phyloP scores from a whole-genome alignment of 257 asterid genomes.

The Capsicum pubescens region DNA sequence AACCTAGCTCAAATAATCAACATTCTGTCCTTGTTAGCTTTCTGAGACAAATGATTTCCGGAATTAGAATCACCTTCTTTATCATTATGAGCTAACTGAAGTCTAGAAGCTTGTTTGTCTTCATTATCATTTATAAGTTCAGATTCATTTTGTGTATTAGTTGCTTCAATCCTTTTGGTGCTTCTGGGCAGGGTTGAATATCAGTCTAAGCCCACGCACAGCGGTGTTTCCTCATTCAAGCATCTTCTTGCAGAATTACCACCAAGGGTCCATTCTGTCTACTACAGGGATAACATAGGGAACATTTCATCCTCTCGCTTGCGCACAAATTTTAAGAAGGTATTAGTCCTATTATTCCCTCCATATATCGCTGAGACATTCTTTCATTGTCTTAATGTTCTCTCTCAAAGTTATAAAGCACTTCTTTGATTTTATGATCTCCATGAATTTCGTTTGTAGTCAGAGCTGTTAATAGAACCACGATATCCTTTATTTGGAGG shows the following conservation, averaged over 20 bases:
- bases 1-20: slow-evolving; percentile 8
- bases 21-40: slow-evolving; percentile 22
- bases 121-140: not conserved
- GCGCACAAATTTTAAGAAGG: slow-evolving; percentile 82
- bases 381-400: not conserved
- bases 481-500: slow-evolving; percentile 98
- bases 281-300: slow-evolving; percentile 95
- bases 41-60: slow-evolving; percentile 1
- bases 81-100: slow-evolving; percentile 7
- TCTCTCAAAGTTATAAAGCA: not conserved
- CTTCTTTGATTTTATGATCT: slow-evolving; percentile 17
- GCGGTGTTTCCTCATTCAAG: slow-evolving; percentile 89
- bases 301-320: slow-evolving; percentile 90
- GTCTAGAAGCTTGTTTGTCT: not conserved
- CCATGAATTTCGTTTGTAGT: slow-evolving; percentile 53
- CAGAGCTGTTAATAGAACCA: slow-evolving; percentile 92
- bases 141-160: slow-evolving; percentile 23
- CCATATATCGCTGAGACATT: slow-evolving; percentile 6
- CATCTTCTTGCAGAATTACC: slow-evolving; percentile 92
- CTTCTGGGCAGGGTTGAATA: slow-evolving; percentile 83
- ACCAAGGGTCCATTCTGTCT: slow-evolving; percentile 96
- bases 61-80: slow-evolving; percentile 8
- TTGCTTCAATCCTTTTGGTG: slow-evolving; percentile 32
- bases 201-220: slow-evolving; percentile 60
- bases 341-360: slow-evolving; percentile 35